These are phyloP conservation scores for Erysimum cheiri DNA, from an alignment of 441 rosid species.

Conservation along the genomic window DNA sequence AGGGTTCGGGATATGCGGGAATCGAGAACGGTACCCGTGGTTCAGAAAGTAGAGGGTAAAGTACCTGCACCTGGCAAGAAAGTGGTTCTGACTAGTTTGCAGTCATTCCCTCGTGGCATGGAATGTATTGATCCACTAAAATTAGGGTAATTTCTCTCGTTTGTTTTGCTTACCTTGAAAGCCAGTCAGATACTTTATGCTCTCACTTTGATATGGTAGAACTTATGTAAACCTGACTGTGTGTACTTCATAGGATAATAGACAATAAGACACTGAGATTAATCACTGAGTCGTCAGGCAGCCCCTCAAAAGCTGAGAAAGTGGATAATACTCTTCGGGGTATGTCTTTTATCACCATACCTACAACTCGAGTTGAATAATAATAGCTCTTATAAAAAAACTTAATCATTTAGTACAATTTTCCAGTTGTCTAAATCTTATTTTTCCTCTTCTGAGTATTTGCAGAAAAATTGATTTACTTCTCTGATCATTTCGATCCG, in stretches of 20 bases:
- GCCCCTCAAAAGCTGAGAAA: conserved; percentile 67
- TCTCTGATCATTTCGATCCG: conserved; percentile 88
- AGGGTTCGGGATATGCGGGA: conserved; percentile 98
- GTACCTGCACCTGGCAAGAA: conserved; percentile 56
- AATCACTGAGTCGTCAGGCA: conserved; percentile 73
- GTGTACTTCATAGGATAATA: conserved; percentile 66
- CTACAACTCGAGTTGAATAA: conserved; percentile 7
- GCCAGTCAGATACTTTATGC: conserved; percentile 9
- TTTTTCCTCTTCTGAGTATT: conserved; percentile 25
- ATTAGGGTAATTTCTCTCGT: conserved; percentile 69
- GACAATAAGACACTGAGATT: conserved; percentile 86
- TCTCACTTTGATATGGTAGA: conserved; percentile 9
- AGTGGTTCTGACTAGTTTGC: conserved; percentile 61
- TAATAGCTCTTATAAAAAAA: background rate
- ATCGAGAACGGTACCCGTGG: conserved; percentile 80
- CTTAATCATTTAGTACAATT: background rate
- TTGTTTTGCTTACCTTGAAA: conserved; percentile 24
- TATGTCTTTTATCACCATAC: conserved; percentile 41
- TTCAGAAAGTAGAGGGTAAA: conserved; percentile 71
- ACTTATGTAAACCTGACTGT: conserved; percentile 24
- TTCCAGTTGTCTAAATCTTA: background rate
- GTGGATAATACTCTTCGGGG: conserved; percentile 82
- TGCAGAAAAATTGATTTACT: conserved; percentile 92
- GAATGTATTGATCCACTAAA: conserved; percentile 97
- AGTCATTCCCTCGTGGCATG: conserved; percentile 93